Conservation (phyloP, 345 rosid species). For the Pistacia integerrima region DNA sequence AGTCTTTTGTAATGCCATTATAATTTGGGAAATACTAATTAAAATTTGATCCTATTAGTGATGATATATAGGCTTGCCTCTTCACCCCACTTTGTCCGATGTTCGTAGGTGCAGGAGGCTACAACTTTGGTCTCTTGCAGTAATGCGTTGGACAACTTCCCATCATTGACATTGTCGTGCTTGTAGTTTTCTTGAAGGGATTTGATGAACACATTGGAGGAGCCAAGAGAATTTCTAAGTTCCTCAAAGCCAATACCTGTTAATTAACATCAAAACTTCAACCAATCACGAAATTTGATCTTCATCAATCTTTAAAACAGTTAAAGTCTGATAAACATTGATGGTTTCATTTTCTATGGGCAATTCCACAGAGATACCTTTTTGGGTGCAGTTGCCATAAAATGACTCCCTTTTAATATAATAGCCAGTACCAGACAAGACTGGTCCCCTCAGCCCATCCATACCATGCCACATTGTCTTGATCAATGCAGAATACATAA, state of each 20-base stretch:
- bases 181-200: constrained; percentile 12
- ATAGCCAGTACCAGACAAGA: constrained; percentile 42
- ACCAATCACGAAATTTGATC: background rate
- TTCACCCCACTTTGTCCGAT: constrained; percentile 42
- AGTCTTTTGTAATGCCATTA: background rate
- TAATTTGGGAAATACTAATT: background rate
- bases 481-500: background rate
- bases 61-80: constrained; percentile 25
- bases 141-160: constrained; percentile 8
- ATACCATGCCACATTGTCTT: constrained; percentile 23
- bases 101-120: constrained; percentile 40
- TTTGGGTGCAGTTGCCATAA: constrained; percentile 1
- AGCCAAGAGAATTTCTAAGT: constrained; percentile 32
- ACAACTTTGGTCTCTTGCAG: constrained; percentile 24
- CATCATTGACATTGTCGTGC: background rate
- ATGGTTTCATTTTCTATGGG: background rate
- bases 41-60: background rate
- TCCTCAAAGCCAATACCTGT: constrained; percentile 23
- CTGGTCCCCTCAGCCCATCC: constrained; percentile 45
- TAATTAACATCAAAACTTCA: background rate
- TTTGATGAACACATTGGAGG: constrained; percentile 34
- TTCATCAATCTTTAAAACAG: background rate
- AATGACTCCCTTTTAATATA: constrained; percentile 45
- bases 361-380: constrained; percentile 10
- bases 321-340: background rate